Evolutionary conservation across 352 stramenopile species (phyloP).

Genomic region (Phytopythium mirpurense): DNA sequence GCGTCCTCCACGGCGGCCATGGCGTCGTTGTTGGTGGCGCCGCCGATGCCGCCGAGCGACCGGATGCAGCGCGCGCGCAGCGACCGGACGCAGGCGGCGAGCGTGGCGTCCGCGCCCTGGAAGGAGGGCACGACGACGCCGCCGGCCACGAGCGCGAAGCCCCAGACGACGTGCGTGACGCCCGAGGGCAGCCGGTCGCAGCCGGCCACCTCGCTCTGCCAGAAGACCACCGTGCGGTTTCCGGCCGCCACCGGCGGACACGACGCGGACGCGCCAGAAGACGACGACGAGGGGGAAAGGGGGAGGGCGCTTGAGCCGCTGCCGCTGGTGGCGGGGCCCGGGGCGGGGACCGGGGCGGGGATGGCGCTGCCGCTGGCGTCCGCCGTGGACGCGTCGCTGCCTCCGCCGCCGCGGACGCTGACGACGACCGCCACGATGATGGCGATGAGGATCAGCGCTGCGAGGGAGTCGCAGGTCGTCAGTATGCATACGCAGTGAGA

Average conservation of each 20-base stretch:
- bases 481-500: neutral
- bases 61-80: conserved; percentile 58
- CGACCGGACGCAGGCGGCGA: conserved; percentile 48
- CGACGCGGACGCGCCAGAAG: conserved; percentile 8
- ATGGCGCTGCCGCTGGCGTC: neutral
- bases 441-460: conserved; percentile 25
- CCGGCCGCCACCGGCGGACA: conserved; percentile 28
- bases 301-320: conserved; percentile 10
- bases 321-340: too few species aligned
- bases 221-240: conserved; percentile 70
- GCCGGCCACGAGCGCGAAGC: conserved; percentile 62
- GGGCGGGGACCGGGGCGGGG: neutral
- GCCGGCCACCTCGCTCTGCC: conserved; percentile 69
- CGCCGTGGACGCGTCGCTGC: conserved; percentile 4
- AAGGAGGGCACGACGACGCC: conserved; percentile 47
- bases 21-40: conserved; percentile 67
- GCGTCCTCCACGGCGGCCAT: conserved; percentile 40
- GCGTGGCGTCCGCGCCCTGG: conserved; percentile 49
- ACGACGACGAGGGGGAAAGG: neutral
- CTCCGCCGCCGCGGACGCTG: conserved; percentile 21
- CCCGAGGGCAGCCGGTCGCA: conserved; percentile 66
- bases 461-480: too few species aligned
- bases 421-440: conserved; percentile 36
- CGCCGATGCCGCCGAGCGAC: conserved; percentile 55
- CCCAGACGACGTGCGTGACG: conserved; percentile 72